phyloP scores from a whole-genome alignment of 805 yeast genomes.

The Suhomyces tanzawaensis region DNA sequence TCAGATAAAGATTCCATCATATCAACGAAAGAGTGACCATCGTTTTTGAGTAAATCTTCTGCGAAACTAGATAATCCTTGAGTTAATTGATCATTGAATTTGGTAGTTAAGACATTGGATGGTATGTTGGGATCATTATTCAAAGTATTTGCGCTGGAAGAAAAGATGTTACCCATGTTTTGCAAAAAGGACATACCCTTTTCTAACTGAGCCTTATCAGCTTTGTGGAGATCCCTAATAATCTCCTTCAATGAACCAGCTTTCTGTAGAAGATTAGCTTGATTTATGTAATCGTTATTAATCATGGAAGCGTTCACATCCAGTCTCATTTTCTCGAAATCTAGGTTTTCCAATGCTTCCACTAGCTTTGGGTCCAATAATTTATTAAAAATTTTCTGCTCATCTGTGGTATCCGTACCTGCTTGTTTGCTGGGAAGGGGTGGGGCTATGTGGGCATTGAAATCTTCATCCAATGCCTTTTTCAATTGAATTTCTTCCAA shows the following conservation, averaged over 20 bases:
- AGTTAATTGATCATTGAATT: conserved; percentile 19
- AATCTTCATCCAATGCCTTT: conserved; percentile 6
- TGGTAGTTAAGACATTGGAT: conserved; percentile 9
- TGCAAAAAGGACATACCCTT: conserved; percentile 23
- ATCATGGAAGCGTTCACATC: conserved; percentile 8
- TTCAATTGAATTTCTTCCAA: conserved; percentile 3
- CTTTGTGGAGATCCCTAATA: conserved; percentile 23
- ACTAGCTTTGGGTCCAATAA: conserved; percentile 27
- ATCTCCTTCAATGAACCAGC: conserved; percentile 26
- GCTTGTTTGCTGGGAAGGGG: not conserved
- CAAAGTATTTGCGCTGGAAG: conserved; percentile 7
- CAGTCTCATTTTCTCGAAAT: conserved; percentile 20
- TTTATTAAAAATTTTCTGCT: conserved; percentile 16
- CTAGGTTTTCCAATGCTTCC: conserved; percentile 27
- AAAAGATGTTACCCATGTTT: conserved; percentile 22
- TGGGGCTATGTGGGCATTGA: conserved; percentile 1
- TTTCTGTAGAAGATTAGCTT: conserved; percentile 22
- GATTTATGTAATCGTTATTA: conserved; percentile 9
- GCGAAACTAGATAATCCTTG: conserved; percentile 48
- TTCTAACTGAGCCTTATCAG: conserved; percentile 25
- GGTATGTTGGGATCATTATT: conserved; percentile 7
- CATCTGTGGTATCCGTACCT: conserved; percentile 1
- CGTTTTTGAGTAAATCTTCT: conserved; percentile 72
- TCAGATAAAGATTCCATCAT: conserved; percentile 76
- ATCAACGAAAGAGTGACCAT: conserved; percentile 74